phyloP scores from a whole-genome alignment of 495 filamentous ascomycete species.

The Talaromyces adpressus region DNA sequence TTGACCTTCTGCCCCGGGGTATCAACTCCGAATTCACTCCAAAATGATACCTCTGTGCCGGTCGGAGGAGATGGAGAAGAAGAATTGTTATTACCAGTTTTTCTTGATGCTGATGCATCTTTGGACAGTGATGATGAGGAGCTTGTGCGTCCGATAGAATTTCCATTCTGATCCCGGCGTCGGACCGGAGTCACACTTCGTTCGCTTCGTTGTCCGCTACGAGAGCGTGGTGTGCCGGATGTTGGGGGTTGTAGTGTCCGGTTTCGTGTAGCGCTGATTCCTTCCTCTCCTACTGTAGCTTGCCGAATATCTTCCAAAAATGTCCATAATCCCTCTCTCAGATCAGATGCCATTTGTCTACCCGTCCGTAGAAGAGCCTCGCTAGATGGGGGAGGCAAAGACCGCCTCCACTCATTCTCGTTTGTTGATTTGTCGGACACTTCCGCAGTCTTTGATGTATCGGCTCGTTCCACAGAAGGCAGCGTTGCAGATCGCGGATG shows the following conservation, averaged over 20 bases:
- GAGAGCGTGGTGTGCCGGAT: conserved; percentile 8
- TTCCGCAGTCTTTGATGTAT: conserved; percentile 18
- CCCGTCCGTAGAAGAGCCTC: conserved; percentile 59
- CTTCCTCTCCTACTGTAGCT: conserved; percentile 91
- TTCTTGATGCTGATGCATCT: conserved; percentile 24
- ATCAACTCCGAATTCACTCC: conserved; percentile 50
- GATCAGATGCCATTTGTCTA: conserved; percentile 84
- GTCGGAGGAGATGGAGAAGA: conserved; percentile 21
- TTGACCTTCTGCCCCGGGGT: conserved; percentile 39
- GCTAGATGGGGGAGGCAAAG: conserved; percentile 37
- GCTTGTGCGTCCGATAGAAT: conserved; percentile 31
- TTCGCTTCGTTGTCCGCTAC: conserved; percentile 25
- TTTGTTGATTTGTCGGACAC: conserved; percentile 18
- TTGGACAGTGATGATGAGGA: conserved; percentile 26
- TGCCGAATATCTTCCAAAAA: conserved; percentile 94
- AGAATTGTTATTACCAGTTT: conserved; percentile 40
- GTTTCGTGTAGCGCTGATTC: conserved; percentile 51
- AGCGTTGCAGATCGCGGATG: conserved; percentile 39
- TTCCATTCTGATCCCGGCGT: conserved; percentile 13
- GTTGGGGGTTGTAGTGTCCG: conserved; percentile 24
- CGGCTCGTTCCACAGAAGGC: conserved; percentile 35
- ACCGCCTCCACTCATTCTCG: conserved; percentile 30
- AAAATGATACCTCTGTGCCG: conserved; percentile 41
- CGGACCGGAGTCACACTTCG: conserved; percentile 19
- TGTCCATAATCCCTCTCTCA: conserved; percentile 88